Evolutionary conservation across 331 rosid species (phyloP).

Genomic region (Quercus phellos): DNA sequence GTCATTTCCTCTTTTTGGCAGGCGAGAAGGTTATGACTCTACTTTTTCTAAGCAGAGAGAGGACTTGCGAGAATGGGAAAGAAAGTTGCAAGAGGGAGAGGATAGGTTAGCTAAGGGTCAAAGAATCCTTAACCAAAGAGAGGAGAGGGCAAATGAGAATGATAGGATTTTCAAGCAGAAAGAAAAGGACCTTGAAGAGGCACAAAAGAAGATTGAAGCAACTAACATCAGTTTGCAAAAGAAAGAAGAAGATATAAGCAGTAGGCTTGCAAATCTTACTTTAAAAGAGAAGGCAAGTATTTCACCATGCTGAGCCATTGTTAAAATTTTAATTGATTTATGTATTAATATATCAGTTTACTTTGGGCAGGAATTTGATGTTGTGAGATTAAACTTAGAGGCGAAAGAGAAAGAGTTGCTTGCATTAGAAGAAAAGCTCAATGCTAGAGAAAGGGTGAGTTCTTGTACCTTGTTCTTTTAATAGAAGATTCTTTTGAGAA

Average conservation of each 20-base stretch:
- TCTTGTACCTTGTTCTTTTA: conserved; percentile 11
- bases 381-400: conserved; percentile 47
- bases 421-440: conserved; percentile 64
- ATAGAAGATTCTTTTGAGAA: conserved; percentile 1
- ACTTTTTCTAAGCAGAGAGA: conserved; percentile 75
- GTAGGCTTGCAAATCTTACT: conserved; percentile 59
- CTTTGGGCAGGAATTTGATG: conserved; percentile 60
- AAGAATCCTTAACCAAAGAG: conserved; percentile 80
- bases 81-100: conserved; percentile 82
- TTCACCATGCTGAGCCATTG: conserved; percentile 2
- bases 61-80: conserved; percentile 92
- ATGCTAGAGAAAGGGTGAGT: conserved; percentile 73
- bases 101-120: conserved; percentile 90
- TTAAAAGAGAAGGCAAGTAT: conserved; percentile 70
- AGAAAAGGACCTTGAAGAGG: conserved; percentile 81
- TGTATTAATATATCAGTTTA: conserved; percentile 22
- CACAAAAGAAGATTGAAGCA: conserved; percentile 78
- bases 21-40: conserved; percentile 66
- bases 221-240: conserved; percentile 47
- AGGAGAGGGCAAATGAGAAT: conserved; percentile 81
- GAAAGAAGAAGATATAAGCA: conserved; percentile 73
- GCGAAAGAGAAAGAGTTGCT: conserved; percentile 72
- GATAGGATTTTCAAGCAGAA: conserved; percentile 70
- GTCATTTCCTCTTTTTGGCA: conserved; percentile 32
- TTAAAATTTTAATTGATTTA: neutral